phyloP scores from a whole-genome alignment of 2,329 filamentous ascomycete species.

The Alternaria postmessia region DNA sequence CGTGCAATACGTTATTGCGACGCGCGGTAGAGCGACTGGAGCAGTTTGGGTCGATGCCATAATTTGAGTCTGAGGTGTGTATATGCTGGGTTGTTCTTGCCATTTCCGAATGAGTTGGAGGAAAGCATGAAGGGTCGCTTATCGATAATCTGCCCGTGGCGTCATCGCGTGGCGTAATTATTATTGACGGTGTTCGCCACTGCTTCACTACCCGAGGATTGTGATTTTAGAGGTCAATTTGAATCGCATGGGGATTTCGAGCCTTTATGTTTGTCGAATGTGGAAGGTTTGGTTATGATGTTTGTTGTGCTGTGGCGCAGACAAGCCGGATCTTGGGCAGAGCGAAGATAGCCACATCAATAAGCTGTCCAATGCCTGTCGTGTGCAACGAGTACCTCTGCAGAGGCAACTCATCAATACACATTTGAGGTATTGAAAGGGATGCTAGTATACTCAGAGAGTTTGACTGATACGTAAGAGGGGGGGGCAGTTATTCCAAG shows the following conservation, averaged over 20 bases:
- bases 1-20: constrained; percentile 91
- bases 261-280: background rate
- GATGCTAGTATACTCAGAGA: background rate
- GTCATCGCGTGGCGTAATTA: constrained; percentile 3
- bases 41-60: constrained; percentile 39
- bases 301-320: background rate
- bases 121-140: constrained; percentile 4
- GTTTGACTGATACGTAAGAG: background rate
- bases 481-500: background rate
- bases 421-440: background rate
- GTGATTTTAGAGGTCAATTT: background rate
- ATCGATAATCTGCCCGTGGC: constrained; percentile 19
- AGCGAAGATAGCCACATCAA: background rate
- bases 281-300: background rate
- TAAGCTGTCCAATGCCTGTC: background rate
- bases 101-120: background rate
- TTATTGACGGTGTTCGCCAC: background rate
- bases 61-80: background rate
- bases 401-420: background rate
- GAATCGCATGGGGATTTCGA: background rate
- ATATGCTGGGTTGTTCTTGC: background rate
- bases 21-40: constrained; percentile 66
- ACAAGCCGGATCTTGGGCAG: background rate
- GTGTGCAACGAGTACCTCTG: too few relatives aligned
- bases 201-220: background rate